Conservation (phyloP, 768 basidiomycete genomes). For the Russula emetica region DNA sequence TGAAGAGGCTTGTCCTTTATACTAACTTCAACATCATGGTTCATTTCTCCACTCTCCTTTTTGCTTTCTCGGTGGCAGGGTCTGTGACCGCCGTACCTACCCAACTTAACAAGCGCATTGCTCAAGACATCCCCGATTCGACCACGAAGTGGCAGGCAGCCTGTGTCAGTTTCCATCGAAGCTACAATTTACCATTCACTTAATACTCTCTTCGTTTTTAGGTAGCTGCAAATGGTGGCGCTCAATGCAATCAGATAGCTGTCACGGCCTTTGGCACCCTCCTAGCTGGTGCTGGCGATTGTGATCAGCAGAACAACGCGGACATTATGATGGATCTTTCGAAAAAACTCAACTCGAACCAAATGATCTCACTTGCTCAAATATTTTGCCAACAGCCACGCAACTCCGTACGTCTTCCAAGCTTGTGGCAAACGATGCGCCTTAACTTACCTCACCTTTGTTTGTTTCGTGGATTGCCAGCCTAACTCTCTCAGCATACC, state of each 20-base stretch:
- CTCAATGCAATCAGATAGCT: conserved; percentile 55
- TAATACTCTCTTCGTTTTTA: conserved; percentile 28
- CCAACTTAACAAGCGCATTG: conserved; percentile 41
- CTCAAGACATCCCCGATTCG: conserved; percentile 41
- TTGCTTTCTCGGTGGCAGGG: conserved; percentile 36
- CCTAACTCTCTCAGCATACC: conserved; percentile 43
- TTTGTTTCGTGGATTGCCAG: conserved; percentile 29
- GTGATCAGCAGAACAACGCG: conserved; percentile 47
- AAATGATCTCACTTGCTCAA: conserved; percentile 50
- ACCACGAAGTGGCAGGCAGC: conserved; percentile 45
- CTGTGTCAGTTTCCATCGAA: conserved; percentile 38
- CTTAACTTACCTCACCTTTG: neutral
- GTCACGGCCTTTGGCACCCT: conserved; percentile 54
- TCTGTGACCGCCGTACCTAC: conserved; percentile 38
- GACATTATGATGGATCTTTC: conserved; percentile 50
- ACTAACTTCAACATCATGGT: conserved; percentile 32
- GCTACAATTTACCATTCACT: neutral
- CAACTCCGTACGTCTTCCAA: conserved; percentile 42
- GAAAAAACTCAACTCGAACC: conserved; percentile 42
- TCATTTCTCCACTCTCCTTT: conserved; percentile 33
- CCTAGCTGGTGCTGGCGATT: conserved; percentile 45
- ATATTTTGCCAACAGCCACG: conserved; percentile 56
- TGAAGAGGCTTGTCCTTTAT: neutral
- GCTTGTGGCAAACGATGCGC: neutral
- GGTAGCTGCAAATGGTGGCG: conserved; percentile 51